These are phyloP conservation scores for Austroboletus eburneus DNA, from an alignment of 768 basidiomycete genomes.

Conservation along the genomic window DNA sequence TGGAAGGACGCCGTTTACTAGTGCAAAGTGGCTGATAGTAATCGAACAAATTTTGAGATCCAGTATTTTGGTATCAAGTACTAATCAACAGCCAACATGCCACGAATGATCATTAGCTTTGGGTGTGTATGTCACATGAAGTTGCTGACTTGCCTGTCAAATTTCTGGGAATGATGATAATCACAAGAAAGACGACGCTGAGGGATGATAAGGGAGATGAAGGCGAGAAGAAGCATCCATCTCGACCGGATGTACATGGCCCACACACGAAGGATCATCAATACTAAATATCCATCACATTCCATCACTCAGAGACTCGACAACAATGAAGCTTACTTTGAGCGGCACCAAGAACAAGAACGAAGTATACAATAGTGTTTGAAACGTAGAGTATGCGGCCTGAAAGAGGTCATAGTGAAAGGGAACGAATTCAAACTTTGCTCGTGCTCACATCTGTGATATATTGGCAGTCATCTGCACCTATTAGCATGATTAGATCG, in stretches of 20 bases:
- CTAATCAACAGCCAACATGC: neutral
- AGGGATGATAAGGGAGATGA: constrained; percentile 1
- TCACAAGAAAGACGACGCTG: neutral
- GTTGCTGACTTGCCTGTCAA: neutral
- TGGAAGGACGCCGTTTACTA: neutral
- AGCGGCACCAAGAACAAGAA: constrained; percentile 5
- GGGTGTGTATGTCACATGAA: neutral
- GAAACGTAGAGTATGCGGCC: constrained; percentile 1
- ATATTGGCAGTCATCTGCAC: neutral
- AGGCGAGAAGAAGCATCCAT: constrained; percentile 1
- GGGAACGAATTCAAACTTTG: neutral
- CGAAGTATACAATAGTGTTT: neutral
- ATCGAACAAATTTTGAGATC: neutral
- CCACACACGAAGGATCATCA: constrained; percentile 12
- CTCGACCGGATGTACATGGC: constrained; percentile 6
- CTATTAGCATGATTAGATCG: neutral
- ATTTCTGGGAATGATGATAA: neutral
- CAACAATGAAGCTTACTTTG: constrained; percentile 1
- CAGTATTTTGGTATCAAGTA: neutral
- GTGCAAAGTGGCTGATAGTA: too few relatives aligned
- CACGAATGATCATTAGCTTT: neutral
- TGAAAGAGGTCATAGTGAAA: neutral
- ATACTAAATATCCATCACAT: neutral
- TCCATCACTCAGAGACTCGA: neutral
- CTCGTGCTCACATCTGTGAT: constrained; percentile 6